A percentile compares a stretch with the other conserved stretches of the same genome.
Evolutionary conservation across 2,329 filamentous ascomycete species (phyloP).

Genomic region (Pseudopyrenochaeta lycopersici): DNA sequence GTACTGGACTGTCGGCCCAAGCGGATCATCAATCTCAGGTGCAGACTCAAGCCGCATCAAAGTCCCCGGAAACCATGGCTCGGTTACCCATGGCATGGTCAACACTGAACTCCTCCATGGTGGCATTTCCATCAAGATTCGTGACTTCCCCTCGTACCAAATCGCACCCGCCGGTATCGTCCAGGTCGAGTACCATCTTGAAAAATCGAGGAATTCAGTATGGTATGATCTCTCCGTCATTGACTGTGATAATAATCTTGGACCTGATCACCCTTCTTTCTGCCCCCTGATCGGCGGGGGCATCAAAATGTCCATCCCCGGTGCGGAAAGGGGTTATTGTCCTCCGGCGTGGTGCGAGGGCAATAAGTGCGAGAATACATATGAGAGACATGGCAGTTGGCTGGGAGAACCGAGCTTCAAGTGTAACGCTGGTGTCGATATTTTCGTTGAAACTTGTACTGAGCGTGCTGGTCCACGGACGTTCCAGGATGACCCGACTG

Average conservation of each 20-base stretch:
- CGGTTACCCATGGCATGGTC: conserved; percentile 17
- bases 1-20: conserved; percentile 29
- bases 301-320: conserved; percentile 19
- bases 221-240: conserved; percentile 36
- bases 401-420: conserved; percentile 24
- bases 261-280: conserved; percentile 16
- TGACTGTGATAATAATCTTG: conserved; percentile 18
- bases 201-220: conserved; percentile 7
- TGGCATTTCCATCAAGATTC: conserved; percentile 32
- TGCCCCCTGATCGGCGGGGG: conserved; percentile 35
- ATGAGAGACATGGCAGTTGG: conserved; percentile 22
- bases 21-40: background rate
- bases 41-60: conserved; percentile 11
- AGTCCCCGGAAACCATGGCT: conserved; percentile 15
- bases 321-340: conserved; percentile 4
- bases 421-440: conserved; percentile 26
- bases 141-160: conserved; percentile 27
- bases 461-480: conserved; percentile 14
- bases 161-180: conserved; percentile 28
- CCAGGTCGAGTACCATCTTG: conserved; percentile 32
- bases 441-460: conserved; percentile 29
- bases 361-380: conserved; percentile 18
- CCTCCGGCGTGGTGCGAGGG: conserved; percentile 16
- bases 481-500: background rate
- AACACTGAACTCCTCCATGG: conserved; percentile 10